Evolutionary conservation across 2,329 filamentous ascomycete genomes (phyloP), one percentile per base, ranked within the genome.

Genomic region (Aspergillus thermomutatus): DNA sequence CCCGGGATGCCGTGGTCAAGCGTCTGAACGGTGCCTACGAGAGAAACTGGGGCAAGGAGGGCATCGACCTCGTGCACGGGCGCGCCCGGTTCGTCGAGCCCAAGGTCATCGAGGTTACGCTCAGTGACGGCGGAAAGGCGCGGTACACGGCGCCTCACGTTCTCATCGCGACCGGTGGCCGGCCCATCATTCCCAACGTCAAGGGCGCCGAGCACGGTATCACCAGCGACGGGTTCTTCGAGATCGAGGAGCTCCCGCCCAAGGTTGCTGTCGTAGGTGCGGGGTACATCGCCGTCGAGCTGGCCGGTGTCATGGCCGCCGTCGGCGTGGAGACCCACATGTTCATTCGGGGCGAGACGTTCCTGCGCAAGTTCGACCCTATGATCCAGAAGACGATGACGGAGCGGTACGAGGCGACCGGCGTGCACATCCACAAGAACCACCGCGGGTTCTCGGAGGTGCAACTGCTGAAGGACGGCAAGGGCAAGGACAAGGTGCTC

Each of bases 361-460:
- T 82, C 59, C 66, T 82, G 60, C 72, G 80, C 59, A 80, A 77
- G 60, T 82, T 82, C 62, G 79, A 82, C 65, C 78, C 79, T 0
- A 81, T 81, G 78, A 68, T 82, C 51, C 79, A 80, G 63, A 70
- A 80, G 51, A 81, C 79, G 11, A 76, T 82, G 75, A 82, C 79
- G 11, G 73, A 77, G 54, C 74, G 77, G 43, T 82, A 82, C 59
- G 80, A 80, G 61, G 75, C 77, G 40, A 66, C 72, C 3, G 80
- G 80, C 11, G 71, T 82, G 25, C 72, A 76, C 37, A 68, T 82
- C 19, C 79, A 82, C 69, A 77, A 72, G 49, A 70, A 75, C 14
- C 77, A 79, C 67, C 60, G 72, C 14, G 75, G 73, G 3, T 78
- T 82, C 67, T 77, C 80, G 64, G 77, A 80, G 61, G 68, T 81